phyloP scores from a whole-genome alignment of 192 early-diverging fungal species.

The Linnemannia hyalina region DNA sequence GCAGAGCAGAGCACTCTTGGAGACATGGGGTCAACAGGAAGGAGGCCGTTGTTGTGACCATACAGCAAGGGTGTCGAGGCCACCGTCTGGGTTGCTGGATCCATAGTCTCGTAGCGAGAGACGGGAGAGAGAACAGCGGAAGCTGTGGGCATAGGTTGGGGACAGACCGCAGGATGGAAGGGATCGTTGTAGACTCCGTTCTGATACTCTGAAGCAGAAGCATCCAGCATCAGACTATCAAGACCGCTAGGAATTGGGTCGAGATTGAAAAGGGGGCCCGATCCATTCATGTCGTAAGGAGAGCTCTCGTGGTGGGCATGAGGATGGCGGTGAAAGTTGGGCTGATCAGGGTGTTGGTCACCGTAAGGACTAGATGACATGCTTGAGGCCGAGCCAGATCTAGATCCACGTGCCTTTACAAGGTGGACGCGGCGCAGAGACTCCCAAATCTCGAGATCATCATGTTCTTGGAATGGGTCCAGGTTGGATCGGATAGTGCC shows the following conservation, averaged over 20 bases:
- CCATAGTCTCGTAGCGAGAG: conserved; percentile 10
- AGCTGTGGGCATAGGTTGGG: not conserved
- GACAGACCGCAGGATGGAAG: conserved; percentile 14
- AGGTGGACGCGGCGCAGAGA: conserved; percentile 83
- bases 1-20: conserved; percentile 35
- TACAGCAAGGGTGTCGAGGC: conserved; percentile 20
- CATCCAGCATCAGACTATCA: conserved; percentile 22
- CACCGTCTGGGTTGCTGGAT: not conserved
- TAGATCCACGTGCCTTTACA: conserved; percentile 49
- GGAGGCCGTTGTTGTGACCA: not conserved
- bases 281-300: conserved; percentile 21
- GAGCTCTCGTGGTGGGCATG: not conserved
- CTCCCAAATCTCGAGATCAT: conserved; percentile 83
- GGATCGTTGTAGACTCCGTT: conserved; percentile 19
- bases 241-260: not conserved
- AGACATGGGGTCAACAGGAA: conserved; percentile 26
- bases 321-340: conserved; percentile 11
- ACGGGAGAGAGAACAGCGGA: not conserved
- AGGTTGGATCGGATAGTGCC: conserved; percentile 84
- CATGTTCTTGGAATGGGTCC: conserved; percentile 87
- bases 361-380: conserved; percentile 2
- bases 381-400: conserved; percentile 26
- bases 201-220: conserved; percentile 19
- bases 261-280: conserved; percentile 15
- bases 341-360: conserved; percentile 27